phyloP scores from a whole-genome alignment of 495 filamentous ascomycete genomes.

The Trichoderma orchidacearum region DNA sequence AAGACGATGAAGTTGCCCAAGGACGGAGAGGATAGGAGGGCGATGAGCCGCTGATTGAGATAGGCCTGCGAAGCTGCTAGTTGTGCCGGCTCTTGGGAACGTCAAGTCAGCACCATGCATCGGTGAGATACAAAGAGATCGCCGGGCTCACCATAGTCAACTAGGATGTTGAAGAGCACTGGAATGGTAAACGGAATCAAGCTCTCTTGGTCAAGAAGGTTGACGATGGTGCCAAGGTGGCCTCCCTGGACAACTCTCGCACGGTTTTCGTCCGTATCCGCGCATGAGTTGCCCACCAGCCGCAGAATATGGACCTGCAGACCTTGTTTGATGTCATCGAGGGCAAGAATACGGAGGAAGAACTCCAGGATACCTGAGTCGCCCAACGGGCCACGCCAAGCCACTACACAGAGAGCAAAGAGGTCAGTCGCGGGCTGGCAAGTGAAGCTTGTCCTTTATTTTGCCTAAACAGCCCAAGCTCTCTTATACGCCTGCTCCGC shows the following conservation, averaged over 20 bases:
- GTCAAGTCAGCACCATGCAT: constrained; percentile 7
- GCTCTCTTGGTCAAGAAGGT: constrained; percentile 34
- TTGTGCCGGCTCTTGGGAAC: constrained; percentile 36
- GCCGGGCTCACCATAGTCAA: constrained; percentile 50
- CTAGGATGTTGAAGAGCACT: constrained; percentile 60
- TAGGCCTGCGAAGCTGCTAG: constrained; percentile 29
- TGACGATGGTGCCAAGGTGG: constrained; percentile 37
- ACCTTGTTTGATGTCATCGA: constrained; percentile 13
- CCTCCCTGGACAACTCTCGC: constrained; percentile 47
- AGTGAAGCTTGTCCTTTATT: neutral
- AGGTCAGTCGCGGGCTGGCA: neutral
- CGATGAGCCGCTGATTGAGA: constrained; percentile 24
- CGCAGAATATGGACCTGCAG: constrained; percentile 45
- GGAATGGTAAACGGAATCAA: constrained; percentile 44
- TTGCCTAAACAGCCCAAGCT: constrained; percentile 3
- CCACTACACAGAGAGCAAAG: constrained; percentile 21
- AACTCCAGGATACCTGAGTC: constrained; percentile 55
- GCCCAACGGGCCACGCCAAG: constrained; percentile 51
- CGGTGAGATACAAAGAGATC: neutral
- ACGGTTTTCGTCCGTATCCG: constrained; percentile 67
- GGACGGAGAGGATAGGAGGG: constrained; percentile 19
- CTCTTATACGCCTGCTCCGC: neutral
- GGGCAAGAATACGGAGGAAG: constrained; percentile 42
- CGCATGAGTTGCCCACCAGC: constrained; percentile 68
- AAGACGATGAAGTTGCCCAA: constrained; percentile 13